Evolutionary conservation across 345 rosid genomes (phyloP).

Genomic region (Hevea brasiliensis): DNA sequence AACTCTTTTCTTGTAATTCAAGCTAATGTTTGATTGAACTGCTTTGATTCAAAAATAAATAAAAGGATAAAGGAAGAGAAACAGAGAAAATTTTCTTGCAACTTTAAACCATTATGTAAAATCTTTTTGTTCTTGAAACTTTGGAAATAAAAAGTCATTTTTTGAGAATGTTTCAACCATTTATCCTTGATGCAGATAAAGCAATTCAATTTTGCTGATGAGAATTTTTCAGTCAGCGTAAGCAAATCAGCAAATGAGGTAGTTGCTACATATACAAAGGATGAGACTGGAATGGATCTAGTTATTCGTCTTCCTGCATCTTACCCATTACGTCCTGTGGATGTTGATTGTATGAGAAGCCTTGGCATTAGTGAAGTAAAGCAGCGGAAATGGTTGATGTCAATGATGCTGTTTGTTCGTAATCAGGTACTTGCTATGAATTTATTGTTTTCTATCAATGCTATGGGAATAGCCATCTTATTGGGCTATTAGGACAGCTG

Average conservation of each 20-base stretch:
- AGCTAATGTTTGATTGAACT: background rate
- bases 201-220: slow-evolving; percentile 78
- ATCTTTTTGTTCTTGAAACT: background rate
- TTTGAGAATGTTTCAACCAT: background rate
- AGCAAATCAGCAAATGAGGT: slow-evolving; percentile 96
- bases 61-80: background rate
- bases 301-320: slow-evolving; percentile 86
- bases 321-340: slow-evolving; percentile 81
- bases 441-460: slow-evolving; percentile 11
- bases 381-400: slow-evolving; percentile 97
- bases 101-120: background rate
- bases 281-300: slow-evolving; percentile 93
- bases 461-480: background rate
- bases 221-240: slow-evolving; percentile 73
- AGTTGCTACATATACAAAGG: slow-evolving; percentile 91
- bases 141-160: background rate
- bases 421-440: slow-evolving; percentile 62
- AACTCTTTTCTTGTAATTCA: background rate
- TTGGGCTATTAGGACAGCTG: background rate
- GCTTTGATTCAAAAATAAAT: background rate
- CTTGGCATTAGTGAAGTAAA: slow-evolving; percentile 90
- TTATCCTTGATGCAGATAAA: slow-evolving; percentile 62
- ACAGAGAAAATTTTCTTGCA: background rate
- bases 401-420: slow-evolving; percentile 87
- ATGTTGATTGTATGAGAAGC: slow-evolving; percentile 82